These are phyloP conservation scores for Tricholoma saponaceum DNA, from an alignment of 768 basidiomycete genomes.

Conservation along the genomic window DNA sequence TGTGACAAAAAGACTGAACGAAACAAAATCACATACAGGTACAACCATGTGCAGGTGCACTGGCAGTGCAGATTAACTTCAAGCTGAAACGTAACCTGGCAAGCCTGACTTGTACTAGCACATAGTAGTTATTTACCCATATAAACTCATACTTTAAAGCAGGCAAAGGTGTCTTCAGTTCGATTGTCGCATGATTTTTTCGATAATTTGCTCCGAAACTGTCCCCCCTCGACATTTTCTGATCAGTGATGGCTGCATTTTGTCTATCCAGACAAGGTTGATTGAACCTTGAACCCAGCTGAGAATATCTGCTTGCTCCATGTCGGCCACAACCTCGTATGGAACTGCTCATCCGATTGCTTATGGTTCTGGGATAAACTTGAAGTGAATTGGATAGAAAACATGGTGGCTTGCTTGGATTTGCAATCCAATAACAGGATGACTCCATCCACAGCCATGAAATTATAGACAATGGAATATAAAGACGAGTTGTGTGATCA, in stretches of 20 bases:
- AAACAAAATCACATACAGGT: too few relatives aligned
- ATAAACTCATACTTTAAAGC: too few relatives aligned
- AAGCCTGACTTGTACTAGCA: too few relatives aligned
- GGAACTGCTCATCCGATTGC: conserved; percentile 12
- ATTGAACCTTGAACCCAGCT: conserved; percentile 11
- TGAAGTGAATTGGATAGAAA: conserved; percentile 14
- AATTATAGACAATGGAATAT: conserved; percentile 12
- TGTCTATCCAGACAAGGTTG: conserved; percentile 14
- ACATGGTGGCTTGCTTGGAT: conserved; percentile 8
- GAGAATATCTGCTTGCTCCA: conserved; percentile 6
- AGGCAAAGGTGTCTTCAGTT: too few relatives aligned
- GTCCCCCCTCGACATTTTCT: too few relatives aligned
- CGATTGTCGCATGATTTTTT: too few relatives aligned
- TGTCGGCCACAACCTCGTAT: conserved; percentile 7
- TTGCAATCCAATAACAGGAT: conserved; percentile 11
- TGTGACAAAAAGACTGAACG: too few relatives aligned
- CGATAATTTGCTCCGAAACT: too few relatives aligned
- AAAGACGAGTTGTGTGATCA: conserved; percentile 8
- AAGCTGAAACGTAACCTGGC: too few relatives aligned
- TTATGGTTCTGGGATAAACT: conserved; percentile 10
- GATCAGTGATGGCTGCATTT: conserved; percentile 9
- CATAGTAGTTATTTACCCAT: too few relatives aligned
- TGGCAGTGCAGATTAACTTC: too few relatives aligned
- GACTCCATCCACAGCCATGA: conserved; percentile 12
- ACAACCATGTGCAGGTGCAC: too few relatives aligned